Evolutionary conservation across 2,329 filamentous ascomycete species (phyloP).

Genomic region (Parafenestella ontariensis): DNA sequence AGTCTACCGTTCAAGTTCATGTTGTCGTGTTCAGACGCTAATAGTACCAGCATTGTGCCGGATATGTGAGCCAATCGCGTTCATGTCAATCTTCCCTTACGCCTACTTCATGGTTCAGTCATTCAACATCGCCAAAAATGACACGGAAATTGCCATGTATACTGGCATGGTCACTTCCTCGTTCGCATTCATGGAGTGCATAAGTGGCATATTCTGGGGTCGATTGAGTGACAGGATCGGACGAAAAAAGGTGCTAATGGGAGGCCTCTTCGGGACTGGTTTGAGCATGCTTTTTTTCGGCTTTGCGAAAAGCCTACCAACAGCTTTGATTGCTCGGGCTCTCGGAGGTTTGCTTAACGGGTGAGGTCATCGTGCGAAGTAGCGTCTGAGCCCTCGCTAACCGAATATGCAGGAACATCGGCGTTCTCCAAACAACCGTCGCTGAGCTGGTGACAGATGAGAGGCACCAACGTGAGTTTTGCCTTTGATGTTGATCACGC

Average conservation of each 20-base stretch:
- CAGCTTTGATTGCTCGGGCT: slow-evolving; percentile 86
- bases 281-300: slow-evolving; percentile 93
- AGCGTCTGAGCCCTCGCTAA: slow-evolving; percentile 39
- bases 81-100: slow-evolving; percentile 99
- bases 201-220: slow-evolving; percentile 91
- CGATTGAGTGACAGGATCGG: slow-evolving; percentile 89
- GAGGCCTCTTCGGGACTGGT: slow-evolving; percentile 88
- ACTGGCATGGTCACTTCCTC: slow-evolving; percentile 95
- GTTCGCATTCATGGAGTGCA: slow-evolving; percentile 95
- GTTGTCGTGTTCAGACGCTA: not conserved
- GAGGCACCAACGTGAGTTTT: slow-evolving; percentile 80
- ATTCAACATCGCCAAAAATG: slow-evolving; percentile 81
- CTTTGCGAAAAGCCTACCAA: slow-evolving; percentile 80
- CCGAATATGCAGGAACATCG: slow-evolving; percentile 74
- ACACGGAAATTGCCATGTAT: slow-evolving; percentile 85
- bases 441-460: slow-evolving; percentile 92
- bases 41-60: slow-evolving; percentile 76
- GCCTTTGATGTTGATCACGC: slow-evolving; percentile 6
- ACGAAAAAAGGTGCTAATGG: slow-evolving; percentile 88
- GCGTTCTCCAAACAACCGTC: slow-evolving; percentile 92
- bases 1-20: slow-evolving; percentile 20
- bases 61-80: slow-evolving; percentile 97
- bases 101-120: slow-evolving; percentile 97
- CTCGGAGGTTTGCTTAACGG: slow-evolving; percentile 92
- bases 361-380: slow-evolving; percentile 59